phyloP scores from a whole-genome alignment of 495 filamentous ascomycete genomes.

The Astrothelium subdiscretum region DNA sequence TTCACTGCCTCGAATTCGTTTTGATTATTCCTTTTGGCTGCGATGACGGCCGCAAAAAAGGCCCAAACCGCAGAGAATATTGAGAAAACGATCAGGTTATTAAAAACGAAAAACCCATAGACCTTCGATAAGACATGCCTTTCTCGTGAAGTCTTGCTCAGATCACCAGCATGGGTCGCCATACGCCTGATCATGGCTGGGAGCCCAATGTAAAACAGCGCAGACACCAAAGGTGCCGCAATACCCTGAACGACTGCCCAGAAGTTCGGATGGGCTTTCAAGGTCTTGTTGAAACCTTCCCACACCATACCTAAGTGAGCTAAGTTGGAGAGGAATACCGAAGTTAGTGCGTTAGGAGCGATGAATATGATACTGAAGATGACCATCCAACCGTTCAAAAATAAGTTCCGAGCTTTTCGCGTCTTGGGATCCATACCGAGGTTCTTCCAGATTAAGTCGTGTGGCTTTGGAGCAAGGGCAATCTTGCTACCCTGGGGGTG shows the following conservation, averaged over 20 bases:
- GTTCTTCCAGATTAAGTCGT: slow-evolving; percentile 95
- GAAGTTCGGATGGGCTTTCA: slow-evolving; percentile 46
- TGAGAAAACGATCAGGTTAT: slow-evolving; percentile 90
- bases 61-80: slow-evolving; percentile 71
- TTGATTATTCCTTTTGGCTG: slow-evolving; percentile 36
- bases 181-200: slow-evolving; percentile 85
- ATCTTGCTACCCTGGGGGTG: slow-evolving; percentile 71
- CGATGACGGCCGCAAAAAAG: slow-evolving; percentile 54
- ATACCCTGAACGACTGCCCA: slow-evolving; percentile 95
- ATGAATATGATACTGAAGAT: slow-evolving; percentile 80
- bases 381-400: slow-evolving; percentile 73
- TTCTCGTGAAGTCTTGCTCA: slow-evolving; percentile 83
- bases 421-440: slow-evolving; percentile 54
- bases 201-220: slow-evolving; percentile 75
- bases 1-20: slow-evolving; percentile 58
- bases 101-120: slow-evolving; percentile 95
- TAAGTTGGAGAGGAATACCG: slow-evolving; percentile 83
- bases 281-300: slow-evolving; percentile 55
- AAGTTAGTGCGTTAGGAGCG: slow-evolving; percentile 89
- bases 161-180: slow-evolving; percentile 66
- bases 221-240: slow-evolving; percentile 78
- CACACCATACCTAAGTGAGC: slow-evolving; percentile 69
- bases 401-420: slow-evolving; percentile 58
- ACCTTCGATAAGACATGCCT: slow-evolving; percentile 86
- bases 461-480: slow-evolving; percentile 68